Base-by-base conservation (phyloP, 495 filamentous ascomycete species). In the Talaromyces stipitatus region DNA sequence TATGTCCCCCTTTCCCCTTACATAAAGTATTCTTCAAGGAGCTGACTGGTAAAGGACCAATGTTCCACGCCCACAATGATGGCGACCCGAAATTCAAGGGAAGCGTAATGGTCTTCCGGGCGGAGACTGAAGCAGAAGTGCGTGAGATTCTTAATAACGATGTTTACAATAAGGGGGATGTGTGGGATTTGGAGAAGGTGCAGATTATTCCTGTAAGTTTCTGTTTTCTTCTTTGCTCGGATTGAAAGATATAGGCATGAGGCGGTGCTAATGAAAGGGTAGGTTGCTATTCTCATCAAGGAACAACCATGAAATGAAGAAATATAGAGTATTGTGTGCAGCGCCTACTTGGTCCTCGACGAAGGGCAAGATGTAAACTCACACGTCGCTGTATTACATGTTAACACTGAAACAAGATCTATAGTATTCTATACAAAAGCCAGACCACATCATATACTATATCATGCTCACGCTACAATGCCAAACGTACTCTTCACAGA, bases 101-200 rank as follows among this genome's bases (percentile, higher is more conserved):
- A 23, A 85, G 79, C 66, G 77, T 82, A 12, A 65, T 94, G 60
- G 68, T 92, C 24, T 71, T 80, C 14, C 60, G 72, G 3, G 89
- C 82, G 12, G 73, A 78, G 26, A 81, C 75, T 18, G 82, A 77
- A 59, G 89, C 90, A 54, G 85, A 88, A 61, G 79, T 92, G 0
- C 61, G 85, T 12, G 72, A 83, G 62, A 63, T 74, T 4, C 65
- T 96, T 54, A 79, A 79, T 62, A 71, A 81, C 23, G 90, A 95
- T 63, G 70, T 88, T 1, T 94, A 94, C 62, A 76, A 75, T 24
- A 73, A 66, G 55, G 69, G 61, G n/a, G 83, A 80, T 5, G 87
- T 95, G 4, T 95, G 90, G 91, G 89, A 95, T 77, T 75, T 83
- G 60, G 80, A 85, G 7, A 92, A 88, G 68, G 82, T 87, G 23